Base-by-base conservation (phyloP, 2,329 filamentous ascomycete species). In the Seiridium unicorne region DNA sequence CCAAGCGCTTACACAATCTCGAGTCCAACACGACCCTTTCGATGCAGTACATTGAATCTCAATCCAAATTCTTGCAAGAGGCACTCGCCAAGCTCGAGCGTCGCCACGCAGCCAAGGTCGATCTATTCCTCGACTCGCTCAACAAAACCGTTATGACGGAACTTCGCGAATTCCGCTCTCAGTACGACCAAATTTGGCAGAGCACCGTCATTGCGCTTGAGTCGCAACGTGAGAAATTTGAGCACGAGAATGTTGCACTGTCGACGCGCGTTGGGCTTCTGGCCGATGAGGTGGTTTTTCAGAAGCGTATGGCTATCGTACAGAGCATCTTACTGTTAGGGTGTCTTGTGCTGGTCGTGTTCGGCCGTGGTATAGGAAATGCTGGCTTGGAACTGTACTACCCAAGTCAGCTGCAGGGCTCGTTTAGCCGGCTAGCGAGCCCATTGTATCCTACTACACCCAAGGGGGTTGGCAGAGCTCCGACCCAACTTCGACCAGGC, bases 101-200 rank as follows among this genome's bases (percentile, higher is more conserved):
- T 68, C 88, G 90, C 58, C 95, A 98, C 72, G 79, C 96, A 13
- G 80, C 85, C n/a, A 95, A 94, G 70, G 92, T 94, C 1, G 88
- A 90, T 31, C 81, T 82, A 1, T 97, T 97, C 70, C 81, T 98
- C 11, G 87, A 92, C 62, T 86, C 87, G 44, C 81, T 99, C n/a
- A 99, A 99, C 73, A 82, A 81, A 51, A 97, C 93, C 0, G 92
- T 98, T 1, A 83, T 96, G 44, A 83, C 85, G 13, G 95, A 99
- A 73, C 80, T 97, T 42, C 86, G 86, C 63, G 86, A 84, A 55
- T 89, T 95, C 63, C 86, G 92, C 57, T 86, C 89, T 61, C 91
- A 97, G 72, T 98, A 98, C 73, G 94, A 98, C 71, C 92, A 97
- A 70, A 88, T 98, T 10, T 98, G 94, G 93, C 93, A 97, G 74